These are phyloP conservation scores for Quercus agrifolia DNA, from an alignment of 306 rosid genomes.

Conservation along the genomic window DNA sequence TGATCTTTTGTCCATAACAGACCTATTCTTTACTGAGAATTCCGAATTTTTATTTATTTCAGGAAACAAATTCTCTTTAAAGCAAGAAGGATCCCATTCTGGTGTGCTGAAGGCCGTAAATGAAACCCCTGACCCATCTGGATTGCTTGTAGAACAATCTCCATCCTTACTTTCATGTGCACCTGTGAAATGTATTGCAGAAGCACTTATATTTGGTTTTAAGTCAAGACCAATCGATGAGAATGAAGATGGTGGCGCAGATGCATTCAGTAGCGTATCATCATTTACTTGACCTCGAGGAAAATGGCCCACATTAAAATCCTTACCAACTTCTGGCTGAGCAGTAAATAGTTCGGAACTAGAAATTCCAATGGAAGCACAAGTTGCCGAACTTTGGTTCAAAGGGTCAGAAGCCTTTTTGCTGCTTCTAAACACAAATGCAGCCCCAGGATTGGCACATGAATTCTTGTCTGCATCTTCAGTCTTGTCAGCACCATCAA, in stretches of 20 bases:
- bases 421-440: constrained; percentile 32
- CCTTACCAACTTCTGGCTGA: constrained; percentile 23
- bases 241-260: constrained; percentile 36
- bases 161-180: constrained; percentile 22
- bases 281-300: constrained; percentile 27
- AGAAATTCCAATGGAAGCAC: constrained; percentile 32
- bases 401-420: constrained; percentile 24
- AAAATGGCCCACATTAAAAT: constrained; percentile 30
- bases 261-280: constrained; percentile 32
- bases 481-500: constrained; percentile 13
- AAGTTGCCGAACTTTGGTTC: constrained; percentile 24
- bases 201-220: constrained; percentile 24
- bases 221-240: constrained; percentile 31
- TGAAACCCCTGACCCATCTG: constrained; percentile 35
- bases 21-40: constrained; percentile 38
- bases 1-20: constrained; percentile 49
- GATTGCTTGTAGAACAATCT: constrained; percentile 29
- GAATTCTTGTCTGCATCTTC: constrained; percentile 16
- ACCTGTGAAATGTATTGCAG: constrained; percentile 22
- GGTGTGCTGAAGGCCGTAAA: constrained; percentile 48
- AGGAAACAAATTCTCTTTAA: constrained; percentile 63
- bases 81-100: constrained; percentile 58
- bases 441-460: constrained; percentile 21
- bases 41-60: constrained; percentile 32
- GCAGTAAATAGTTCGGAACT: constrained; percentile 31